Base-by-base conservation (phyloP, 1,139 yeast species). In the Yamadazyma buinensis region DNA sequence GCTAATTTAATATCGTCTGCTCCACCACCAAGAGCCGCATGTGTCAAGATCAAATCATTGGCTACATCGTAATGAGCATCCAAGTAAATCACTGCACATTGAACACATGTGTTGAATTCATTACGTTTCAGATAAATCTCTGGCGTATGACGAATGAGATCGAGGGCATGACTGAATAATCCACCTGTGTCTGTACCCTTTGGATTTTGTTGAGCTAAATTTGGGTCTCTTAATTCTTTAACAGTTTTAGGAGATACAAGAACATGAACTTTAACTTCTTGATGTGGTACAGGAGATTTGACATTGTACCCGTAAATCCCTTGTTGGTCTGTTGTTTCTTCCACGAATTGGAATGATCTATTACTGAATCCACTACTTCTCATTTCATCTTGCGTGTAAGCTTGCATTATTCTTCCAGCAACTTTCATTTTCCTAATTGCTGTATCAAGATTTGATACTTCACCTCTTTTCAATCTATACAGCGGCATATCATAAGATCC, bases 1-100 rank as follows among this genome's bases (percentile, higher is more conserved):
- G 95, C 97, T 39, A 92, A 61, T 43, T 77, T 79, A 23, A 85
- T 67, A 29, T 77, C 70, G 28, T 72, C 80, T 18, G 72, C 70
- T 7, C 95, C 95, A 23, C 97, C 97, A 27, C 97, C 97, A 15
- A 92, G 64, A 0, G 97, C 97, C 3, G 97, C 97, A 61, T 92
- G 97, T 2, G 90, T 87, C 32, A 80, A 59, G 31, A 92, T 81
- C 43, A 87, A 60, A 30, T 80, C 72, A 23, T 54, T 54, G 23
- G 60, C 47, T 1, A 67, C 62, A 52, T 90, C 95, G 82, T 87
- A 92, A 49, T 84, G 90, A 0, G 95, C 72, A 57, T 92, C 98
- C 41, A 88, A 56, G 47, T 81, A 83, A 52, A 90, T 67, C 12
- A 84, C 92, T 0, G 97, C 96, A 22, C 92, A 94, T 51, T 85